Evolutionary conservation across 257 asterid species (phyloP), one percentile per base, ranked within the genome.

Genomic region (Solanum appendiculatum): DNA sequence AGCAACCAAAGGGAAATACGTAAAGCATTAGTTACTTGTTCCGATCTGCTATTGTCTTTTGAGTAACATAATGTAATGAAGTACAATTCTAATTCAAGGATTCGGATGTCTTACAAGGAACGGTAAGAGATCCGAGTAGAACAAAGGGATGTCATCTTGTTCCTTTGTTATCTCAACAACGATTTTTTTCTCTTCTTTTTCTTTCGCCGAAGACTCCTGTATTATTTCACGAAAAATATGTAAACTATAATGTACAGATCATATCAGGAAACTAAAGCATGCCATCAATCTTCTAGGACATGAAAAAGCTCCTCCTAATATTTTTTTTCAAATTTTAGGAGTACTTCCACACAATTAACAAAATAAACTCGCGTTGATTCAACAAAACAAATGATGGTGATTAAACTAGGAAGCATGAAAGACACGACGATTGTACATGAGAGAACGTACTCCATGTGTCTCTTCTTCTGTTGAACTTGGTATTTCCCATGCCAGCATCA

Each of bases 401-500:
- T 18, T 25, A 51, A 37, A 72, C 33, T 5, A 44, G 36, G 64
- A 2, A 5, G 29, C 70, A 66, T 68, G 12, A 21, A 21, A 10
- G 15, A 34, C 14, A 9, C 6, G 14, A 33, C 2, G 18, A 51
- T 5, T 39, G 54, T 51, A 18, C n/a, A 51, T 36, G 7, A 48
- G 25, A 54, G 1, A 54, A 54, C 63, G 1, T 54, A 95, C 98
- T 18, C 34, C 34, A 46, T 72, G 86, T 9, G 94, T 90, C 89
- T 92, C 92, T 91, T 94, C 94, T 2, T 92, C 93, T 13, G 82
- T 64, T 4, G 92, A 88, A 89, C 86, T 91, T 7, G 98, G 97
- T 82, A 20, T 88, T 86, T 96, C 96, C 99, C 98, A 96, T 78
- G 99, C 99, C 44, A 94, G 93, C 98, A 96, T 96, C 98, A 95